Percentiles rank a stretch among this genome's conserved stretches.
Conservation (phyloP, 2,329 filamentous ascomycete species). For the Karstenula rhodostoma region DNA sequence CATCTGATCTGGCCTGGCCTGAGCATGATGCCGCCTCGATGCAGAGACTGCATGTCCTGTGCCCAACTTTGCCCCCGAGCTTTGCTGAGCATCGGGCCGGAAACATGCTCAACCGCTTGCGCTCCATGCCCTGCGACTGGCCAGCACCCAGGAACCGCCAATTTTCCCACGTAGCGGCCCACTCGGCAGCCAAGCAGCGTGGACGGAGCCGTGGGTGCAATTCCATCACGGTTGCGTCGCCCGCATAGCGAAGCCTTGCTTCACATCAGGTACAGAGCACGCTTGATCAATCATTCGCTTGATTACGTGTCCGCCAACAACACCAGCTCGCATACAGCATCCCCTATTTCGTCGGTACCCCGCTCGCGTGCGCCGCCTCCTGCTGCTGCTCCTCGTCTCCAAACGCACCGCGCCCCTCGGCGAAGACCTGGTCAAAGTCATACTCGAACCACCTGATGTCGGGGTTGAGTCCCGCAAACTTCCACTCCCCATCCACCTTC, state of each 20-base stretch:
- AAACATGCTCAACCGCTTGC: not conserved
- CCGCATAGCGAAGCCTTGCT: not conserved
- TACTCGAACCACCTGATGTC: slow-evolving; percentile 65
- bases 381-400: slow-evolving; percentile 33
- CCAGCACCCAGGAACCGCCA: slow-evolving; percentile 12
- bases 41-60: slow-evolving; percentile 7
- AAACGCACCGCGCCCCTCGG: slow-evolving; percentile 56
- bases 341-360: slow-evolving; percentile 36
- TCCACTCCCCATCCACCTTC: slow-evolving; percentile 66
- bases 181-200: slow-evolving; percentile 6
- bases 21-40: not conserved
- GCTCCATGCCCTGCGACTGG: slow-evolving; percentile 20
- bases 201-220: not conserved
- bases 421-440: slow-evolving; percentile 64
- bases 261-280: not conserved
- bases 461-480: slow-evolving; percentile 64
- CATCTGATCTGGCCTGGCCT: slow-evolving; percentile 12
- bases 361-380: slow-evolving; percentile 51
- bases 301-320: not conserved
- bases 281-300: not conserved
- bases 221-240: not conserved
- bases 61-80: not conserved
- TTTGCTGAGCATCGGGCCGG: slow-evolving; percentile 3
- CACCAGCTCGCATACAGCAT: too few species aligned
- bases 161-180: slow-evolving; percentile 13